A percentile compares a stretch with the other conserved stretches of the same genome.
Evolutionary conservation across 2,329 filamentous ascomycete genomes (phyloP).

Genomic region (Cladophialophora yegresii): DNA sequence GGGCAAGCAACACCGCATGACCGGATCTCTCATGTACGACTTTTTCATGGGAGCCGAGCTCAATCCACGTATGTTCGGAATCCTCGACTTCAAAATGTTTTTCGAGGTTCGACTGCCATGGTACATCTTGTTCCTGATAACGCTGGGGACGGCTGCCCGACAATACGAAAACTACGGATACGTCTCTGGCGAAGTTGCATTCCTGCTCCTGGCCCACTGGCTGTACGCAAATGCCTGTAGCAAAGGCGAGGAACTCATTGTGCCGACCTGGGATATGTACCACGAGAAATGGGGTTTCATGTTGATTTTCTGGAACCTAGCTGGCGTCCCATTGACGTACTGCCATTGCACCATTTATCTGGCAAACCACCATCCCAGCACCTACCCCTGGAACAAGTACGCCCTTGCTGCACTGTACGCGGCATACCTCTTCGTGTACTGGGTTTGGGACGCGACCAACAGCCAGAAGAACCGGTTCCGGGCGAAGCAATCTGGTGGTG

Average conservation of each 20-base stretch:
- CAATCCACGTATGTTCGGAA: conserved; percentile 80
- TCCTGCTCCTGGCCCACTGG: conserved; percentile 86
- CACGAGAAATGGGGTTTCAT: conserved; percentile 97
- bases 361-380: conserved; percentile 75
- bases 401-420: conserved; percentile 66
- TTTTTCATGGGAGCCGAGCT: conserved; percentile 90
- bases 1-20: conserved; percentile 89
- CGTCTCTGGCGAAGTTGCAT: conserved; percentile 79
- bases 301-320: conserved; percentile 97
- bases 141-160: conserved; percentile 72
- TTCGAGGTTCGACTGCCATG: conserved; percentile 90
- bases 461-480: conserved; percentile 94
- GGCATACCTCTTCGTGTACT: conserved; percentile 81
- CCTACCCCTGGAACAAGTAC: conserved; percentile 74
- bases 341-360: conserved; percentile 92
- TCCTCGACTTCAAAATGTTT: conserved; percentile 93
- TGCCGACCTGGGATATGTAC: conserved; percentile 93
- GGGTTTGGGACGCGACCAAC: conserved; percentile 90
- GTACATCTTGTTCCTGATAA: conserved; percentile 83
- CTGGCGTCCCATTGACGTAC: conserved; percentile 86
- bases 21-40: conserved; percentile 76
- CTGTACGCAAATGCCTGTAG: conserved; percentile 89
- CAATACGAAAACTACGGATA: conserved; percentile 86
- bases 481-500: conserved; percentile 71
- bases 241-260: conserved; percentile 89